phyloP scores from a whole-genome alignment of 345 rosid species.

The Luvunga scandens region DNA sequence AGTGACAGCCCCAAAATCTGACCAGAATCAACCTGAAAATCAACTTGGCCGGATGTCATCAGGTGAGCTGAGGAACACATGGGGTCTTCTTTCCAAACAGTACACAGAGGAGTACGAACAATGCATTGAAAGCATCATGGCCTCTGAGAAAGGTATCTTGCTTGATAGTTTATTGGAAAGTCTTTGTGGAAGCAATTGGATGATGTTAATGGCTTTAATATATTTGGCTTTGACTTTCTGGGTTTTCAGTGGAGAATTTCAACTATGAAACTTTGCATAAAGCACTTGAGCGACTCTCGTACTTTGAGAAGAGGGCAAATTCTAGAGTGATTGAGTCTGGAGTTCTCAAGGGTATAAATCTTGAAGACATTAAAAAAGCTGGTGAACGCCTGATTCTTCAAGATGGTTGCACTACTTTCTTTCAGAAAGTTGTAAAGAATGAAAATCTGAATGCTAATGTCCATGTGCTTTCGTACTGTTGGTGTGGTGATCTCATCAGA shows the following conservation, averaged over 20 bases:
- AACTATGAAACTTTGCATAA: slow-evolving; percentile 62
- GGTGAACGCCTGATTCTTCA: slow-evolving; percentile 85
- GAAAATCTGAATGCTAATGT: slow-evolving; percentile 52
- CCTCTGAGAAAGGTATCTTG: slow-evolving; percentile 55
- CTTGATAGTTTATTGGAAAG: background rate
- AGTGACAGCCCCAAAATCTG: slow-evolving; percentile 78
- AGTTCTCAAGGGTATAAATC: slow-evolving; percentile 80
- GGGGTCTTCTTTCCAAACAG: slow-evolving; percentile 72
- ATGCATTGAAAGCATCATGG: slow-evolving; percentile 78
- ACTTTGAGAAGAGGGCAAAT: slow-evolving; percentile 82
- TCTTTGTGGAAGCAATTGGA: slow-evolving; percentile 1
- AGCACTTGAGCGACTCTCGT: slow-evolving; percentile 72
- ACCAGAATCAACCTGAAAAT: slow-evolving; percentile 50
- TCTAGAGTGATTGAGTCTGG: slow-evolving; percentile 80
- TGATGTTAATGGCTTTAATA: background rate
- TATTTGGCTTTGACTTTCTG: slow-evolving; percentile 10
- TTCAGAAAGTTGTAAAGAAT: slow-evolving; percentile 55
- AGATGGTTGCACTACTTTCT: slow-evolving; percentile 79
- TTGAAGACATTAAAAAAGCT: slow-evolving; percentile 88
- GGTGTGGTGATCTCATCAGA: slow-evolving; percentile 94
- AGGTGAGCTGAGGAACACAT: slow-evolving; percentile 69
- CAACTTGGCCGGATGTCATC: slow-evolving; percentile 68
- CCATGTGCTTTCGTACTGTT: slow-evolving; percentile 88
- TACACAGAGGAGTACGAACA: slow-evolving; percentile 87
- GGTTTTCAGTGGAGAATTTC: slow-evolving; percentile 55